Base-by-base conservation (phyloP, 352 stramenopile species). In the Phytophthora pluvialis region DNA sequence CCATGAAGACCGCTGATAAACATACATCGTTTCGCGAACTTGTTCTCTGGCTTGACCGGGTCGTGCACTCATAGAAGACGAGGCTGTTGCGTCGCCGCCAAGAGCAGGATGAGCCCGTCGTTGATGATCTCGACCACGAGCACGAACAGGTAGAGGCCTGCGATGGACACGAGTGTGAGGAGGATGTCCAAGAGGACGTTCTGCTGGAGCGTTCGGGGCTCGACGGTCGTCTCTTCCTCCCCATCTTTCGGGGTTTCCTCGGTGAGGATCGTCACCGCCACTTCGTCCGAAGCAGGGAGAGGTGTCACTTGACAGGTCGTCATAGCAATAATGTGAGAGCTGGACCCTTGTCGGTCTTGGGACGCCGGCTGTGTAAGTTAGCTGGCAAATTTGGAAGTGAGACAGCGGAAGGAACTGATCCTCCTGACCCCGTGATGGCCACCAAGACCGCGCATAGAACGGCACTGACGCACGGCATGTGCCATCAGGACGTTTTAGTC, bases 101-200 rank as follows among this genome's bases (percentile, higher is more conserved):
- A 36, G 18, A 63, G 55, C 9, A 45, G 10, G n/a, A 63, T 35
- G 28, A 63, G 33, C 5, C 56, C 56, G 32, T 50, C 45, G 45
- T 43, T 56, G 36, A 64, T 42, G 45, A 43, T 38, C 45, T 64
- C 31, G 36, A 64, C 13, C 15, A 36, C 45, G 56, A 50, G 0
- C 15, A 51, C n/a, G 18, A 57, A 47, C 21, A 43, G 16, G 45
- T 21, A 39, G 44, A 64, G 16, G 9, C 35, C 35, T 31, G 5
- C 44, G 6, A 57, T 25, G 16, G 47, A 49, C 0, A 29, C 28
- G 15, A 48, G 0, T 5, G 18, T 47, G 13, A 33, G 47, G 13
- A 40, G 42, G 11, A 46, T 4, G 4, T 13, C 25, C 25, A 33
- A 16, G 2, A n/a, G 8, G 28, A 55, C 8, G 10, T 42, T 57